Percentiles rank a stretch among this genome's conserved stretches.
phyloP scores from a whole-genome alignment of 495 filamentous ascomycete species.

The Annulohypoxylon nitens region DNA sequence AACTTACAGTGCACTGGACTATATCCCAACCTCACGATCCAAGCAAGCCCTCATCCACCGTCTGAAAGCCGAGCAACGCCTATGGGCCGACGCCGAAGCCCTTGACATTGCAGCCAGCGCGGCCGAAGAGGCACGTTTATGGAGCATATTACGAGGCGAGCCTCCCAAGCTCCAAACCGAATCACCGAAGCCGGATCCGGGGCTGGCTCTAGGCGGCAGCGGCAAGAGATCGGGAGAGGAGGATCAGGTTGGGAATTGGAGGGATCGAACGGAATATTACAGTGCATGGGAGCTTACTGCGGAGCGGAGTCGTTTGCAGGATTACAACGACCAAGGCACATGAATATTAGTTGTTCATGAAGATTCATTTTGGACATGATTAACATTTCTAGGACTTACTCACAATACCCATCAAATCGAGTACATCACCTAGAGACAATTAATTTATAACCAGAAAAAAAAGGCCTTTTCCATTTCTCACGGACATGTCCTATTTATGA shows the following conservation, averaged over 20 bases:
- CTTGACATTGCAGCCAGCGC: slow-evolving; percentile 65
- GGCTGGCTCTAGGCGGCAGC: slow-evolving; percentile 14
- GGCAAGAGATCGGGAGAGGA: neutral
- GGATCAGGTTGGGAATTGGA: slow-evolving; percentile 27
- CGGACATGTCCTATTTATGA: slow-evolving; percentile 38
- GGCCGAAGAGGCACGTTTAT: slow-evolving; percentile 69
- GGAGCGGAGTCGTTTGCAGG: neutral
- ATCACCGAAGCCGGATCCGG: neutral
- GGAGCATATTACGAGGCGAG: slow-evolving; percentile 60
- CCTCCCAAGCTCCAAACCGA: neutral
- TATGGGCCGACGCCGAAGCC: slow-evolving; percentile 67
- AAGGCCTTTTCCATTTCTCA: slow-evolving; percentile 35
- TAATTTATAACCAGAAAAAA: neutral
- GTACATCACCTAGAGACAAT: neutral
- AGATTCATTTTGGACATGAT: neutral
- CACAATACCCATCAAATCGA: neutral
- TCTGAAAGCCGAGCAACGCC: slow-evolving; percentile 52
- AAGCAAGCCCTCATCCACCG: slow-evolving; percentile 41
- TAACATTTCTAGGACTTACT: neutral
- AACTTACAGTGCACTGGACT: slow-evolving; percentile 46
- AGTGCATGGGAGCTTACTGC: slow-evolving; percentile 36
- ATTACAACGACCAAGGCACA: neutral
- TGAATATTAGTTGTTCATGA: neutral
- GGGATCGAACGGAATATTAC: slow-evolving; percentile 28
- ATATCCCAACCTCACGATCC: slow-evolving; percentile 27